A percentile compares a stretch with the other conserved stretches of the same genome.
phyloP scores from a whole-genome alignment of 2,329 filamentous ascomycete genomes.

The Botryotinia convoluta region DNA sequence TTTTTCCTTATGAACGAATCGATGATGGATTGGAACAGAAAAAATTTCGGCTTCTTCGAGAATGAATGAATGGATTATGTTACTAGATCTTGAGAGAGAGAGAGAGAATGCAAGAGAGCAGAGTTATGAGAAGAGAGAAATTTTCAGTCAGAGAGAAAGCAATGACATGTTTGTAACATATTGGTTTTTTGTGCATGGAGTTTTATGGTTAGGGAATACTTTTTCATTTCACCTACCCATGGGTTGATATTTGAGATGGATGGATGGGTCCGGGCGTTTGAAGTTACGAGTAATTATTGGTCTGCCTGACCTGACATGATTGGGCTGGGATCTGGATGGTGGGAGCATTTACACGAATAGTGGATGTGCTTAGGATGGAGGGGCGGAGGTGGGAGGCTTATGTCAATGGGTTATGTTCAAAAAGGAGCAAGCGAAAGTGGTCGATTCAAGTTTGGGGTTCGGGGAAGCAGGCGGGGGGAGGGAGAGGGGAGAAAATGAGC shows the following conservation, averaged over 20 bases:
- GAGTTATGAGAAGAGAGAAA: not conserved
- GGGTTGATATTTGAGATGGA: constrained; percentile 7
- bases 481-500: not conserved
- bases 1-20: constrained; percentile 11
- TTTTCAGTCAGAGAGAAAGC: constrained; percentile 4
- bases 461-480: not conserved
- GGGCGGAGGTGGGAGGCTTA: not conserved
- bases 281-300: constrained; percentile 9
- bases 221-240: constrained; percentile 8
- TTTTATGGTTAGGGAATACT: constrained; percentile 5
- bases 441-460: not conserved
- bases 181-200: constrained; percentile 9
- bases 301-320: constrained; percentile 3
- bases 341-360: constrained; percentile 1
- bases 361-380: constrained; percentile 6
- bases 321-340: not conserved
- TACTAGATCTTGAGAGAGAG: constrained; percentile 9
- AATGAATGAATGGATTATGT: constrained; percentile 15
- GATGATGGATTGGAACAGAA: constrained; percentile 13
- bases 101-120: not conserved
- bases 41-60: constrained; percentile 3
- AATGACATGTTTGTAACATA: constrained; percentile 14
- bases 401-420: not conserved
- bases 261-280: constrained; percentile 9
- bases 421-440: constrained; percentile 1